phyloP scores from a whole-genome alignment of 73 alveolate genomes.

The Uronychia setigera region DNA sequence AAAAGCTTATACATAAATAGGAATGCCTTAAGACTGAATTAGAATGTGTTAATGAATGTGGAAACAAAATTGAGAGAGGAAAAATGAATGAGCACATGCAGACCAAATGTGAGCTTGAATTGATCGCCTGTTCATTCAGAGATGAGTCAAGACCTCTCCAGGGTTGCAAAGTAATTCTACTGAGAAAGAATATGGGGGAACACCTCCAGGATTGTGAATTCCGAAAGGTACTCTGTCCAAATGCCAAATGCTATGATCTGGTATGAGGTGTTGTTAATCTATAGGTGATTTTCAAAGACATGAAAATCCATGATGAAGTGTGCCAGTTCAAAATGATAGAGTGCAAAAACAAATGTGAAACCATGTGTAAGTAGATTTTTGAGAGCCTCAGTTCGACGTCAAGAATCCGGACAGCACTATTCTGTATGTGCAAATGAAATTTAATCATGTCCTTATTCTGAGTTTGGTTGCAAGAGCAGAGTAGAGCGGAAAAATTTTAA shows the following conservation, averaged over 20 bases:
- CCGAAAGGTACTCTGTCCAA: conserved; percentile 56
- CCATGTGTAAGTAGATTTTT: background rate
- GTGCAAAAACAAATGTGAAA: conserved; percentile 71
- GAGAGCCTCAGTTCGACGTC: conserved; percentile 54
- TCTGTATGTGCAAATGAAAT: conserved; percentile 48
- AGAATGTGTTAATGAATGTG: conserved; percentile 64
- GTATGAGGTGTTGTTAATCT: background rate
- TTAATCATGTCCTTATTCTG: conserved; percentile 72
- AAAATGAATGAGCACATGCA: conserved; percentile 59
- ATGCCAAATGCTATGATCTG: conserved; percentile 49
- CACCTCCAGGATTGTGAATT: conserved; percentile 68
- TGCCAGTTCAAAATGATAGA: conserved; percentile 67
- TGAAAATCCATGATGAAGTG: conserved; percentile 60
- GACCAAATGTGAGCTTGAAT: conserved; percentile 64
- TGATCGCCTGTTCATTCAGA: conserved; percentile 70
- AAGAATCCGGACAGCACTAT: conserved; percentile 43
- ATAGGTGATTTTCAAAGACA: conserved; percentile 26
- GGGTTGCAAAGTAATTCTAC: conserved; percentile 59
- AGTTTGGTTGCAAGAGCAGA: conserved; percentile 74
- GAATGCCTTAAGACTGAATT: conserved; percentile 64
- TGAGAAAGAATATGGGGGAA: conserved; percentile 70
- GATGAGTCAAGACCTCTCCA: conserved; percentile 32
- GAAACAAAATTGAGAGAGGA: conserved; percentile 65
- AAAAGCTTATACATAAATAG: background rate
- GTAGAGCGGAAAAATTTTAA: conserved; percentile 54